A percentile compares a stretch with the other conserved stretches of the same genome.
Conservation (phyloP, 2,329 filamentous ascomycete species). For the Claviceps cyperi region DNA sequence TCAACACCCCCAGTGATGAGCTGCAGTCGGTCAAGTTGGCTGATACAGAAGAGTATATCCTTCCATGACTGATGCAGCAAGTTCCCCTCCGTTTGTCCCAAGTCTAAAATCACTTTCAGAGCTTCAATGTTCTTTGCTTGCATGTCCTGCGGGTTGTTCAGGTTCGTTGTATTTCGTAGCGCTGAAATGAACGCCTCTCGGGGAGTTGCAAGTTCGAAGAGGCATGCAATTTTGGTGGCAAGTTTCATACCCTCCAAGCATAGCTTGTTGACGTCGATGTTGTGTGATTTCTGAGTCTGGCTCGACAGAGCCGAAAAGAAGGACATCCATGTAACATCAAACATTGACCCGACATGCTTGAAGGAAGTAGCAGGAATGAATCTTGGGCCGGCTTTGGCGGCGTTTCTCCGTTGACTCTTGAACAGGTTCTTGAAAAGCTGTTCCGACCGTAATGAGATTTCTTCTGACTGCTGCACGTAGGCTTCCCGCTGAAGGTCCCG, state of each 20-base stretch:
- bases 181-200: slow-evolving; percentile 90
- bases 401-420: slow-evolving; percentile 72
- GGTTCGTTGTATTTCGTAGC: slow-evolving; percentile 82
- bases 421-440: slow-evolving; percentile 91
- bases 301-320: slow-evolving; percentile 90
- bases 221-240: slow-evolving; percentile 80
- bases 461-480: slow-evolving; percentile 87
- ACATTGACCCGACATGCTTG: slow-evolving; percentile 95
- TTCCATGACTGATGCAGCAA: slow-evolving; percentile 83
- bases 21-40: slow-evolving; percentile 87
- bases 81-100: slow-evolving; percentile 88
- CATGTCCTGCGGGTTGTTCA: slow-evolving; percentile 93
- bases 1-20: slow-evolving; percentile 90
- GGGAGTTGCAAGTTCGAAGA: slow-evolving; percentile 87
- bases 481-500: slow-evolving; percentile 85
- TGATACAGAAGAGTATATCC: slow-evolving; percentile 87
- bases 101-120: slow-evolving; percentile 76
- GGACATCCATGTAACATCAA: slow-evolving; percentile 98
- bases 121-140: slow-evolving; percentile 93
- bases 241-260: slow-evolving; percentile 94
- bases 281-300: slow-evolving; percentile 85
- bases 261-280: slow-evolving; percentile 77
- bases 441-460: slow-evolving; percentile 60
- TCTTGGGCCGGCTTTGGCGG: slow-evolving; percentile 50
- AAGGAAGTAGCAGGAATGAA: slow-evolving; percentile 91